Percentiles rank a stretch among this genome's conserved stretches.
phyloP scores from a whole-genome alignment of 2,329 filamentous ascomycete genomes.

The Aspergillus pseudonomiae region DNA sequence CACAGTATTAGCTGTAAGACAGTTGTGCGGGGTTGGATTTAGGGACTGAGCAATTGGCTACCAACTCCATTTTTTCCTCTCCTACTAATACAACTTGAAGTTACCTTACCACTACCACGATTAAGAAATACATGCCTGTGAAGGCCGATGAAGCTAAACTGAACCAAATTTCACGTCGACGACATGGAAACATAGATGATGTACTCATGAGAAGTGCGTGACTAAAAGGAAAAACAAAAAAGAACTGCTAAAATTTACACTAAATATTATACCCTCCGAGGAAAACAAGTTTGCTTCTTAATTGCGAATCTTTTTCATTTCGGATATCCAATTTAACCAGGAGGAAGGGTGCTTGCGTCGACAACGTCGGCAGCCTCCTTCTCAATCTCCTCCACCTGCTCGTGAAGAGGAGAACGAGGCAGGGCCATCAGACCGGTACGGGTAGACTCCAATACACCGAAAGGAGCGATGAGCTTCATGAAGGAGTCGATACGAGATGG shows the following conservation, averaged over 20 bases:
- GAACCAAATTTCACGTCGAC: neutral
- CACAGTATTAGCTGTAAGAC: neutral
- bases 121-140: neutral
- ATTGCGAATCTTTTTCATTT: constrained; percentile 14
- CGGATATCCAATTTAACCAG: constrained; percentile 64
- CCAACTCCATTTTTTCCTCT: neutral
- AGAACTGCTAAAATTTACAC: constrained; percentile 7
- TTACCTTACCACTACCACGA: neutral
- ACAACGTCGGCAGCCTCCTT: constrained; percentile 96
- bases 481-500: constrained; percentile 93
- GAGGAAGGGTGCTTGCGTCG: constrained; percentile 89
- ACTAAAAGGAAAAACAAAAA: neutral
- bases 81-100: neutral
- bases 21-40: neutral
- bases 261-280: neutral
- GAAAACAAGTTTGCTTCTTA: constrained; percentile 25
- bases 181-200: neutral
- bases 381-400: constrained; percentile 69
- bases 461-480: constrained; percentile 91
- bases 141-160: neutral
- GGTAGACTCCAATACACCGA: constrained; percentile 94
- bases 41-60: neutral
- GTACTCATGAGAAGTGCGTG: neutral
- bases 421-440: constrained; percentile 96
- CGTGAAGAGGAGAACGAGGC: constrained; percentile 85